These are phyloP conservation scores for Ramichloridium luteum DNA, from an alignment of 2,329 filamentous ascomycete genomes.

Conservation along the genomic window DNA sequence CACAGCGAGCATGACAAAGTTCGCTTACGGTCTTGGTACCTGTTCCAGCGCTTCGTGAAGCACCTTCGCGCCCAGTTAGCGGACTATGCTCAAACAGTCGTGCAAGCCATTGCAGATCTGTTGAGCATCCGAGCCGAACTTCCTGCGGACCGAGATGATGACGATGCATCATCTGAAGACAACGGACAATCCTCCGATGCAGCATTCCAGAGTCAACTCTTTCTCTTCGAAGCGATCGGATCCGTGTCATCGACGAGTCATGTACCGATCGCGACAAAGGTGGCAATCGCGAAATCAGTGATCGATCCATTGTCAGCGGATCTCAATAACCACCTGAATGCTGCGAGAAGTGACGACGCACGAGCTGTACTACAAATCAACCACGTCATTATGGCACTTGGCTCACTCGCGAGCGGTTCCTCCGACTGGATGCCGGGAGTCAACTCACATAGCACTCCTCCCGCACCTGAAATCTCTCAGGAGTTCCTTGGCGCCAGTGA, in stretches of 20 bases:
- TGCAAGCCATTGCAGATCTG: conserved; percentile 78
- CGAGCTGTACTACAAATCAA: conserved; percentile 81
- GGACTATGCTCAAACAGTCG: conserved; percentile 80
- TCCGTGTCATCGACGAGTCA: conserved; percentile 73
- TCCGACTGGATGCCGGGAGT: conserved; percentile 69
- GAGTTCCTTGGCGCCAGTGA: conserved; percentile 82
- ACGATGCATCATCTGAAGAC: conserved; percentile 92
- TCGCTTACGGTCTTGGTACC: conserved; percentile 86
- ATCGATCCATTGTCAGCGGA: conserved; percentile 85
- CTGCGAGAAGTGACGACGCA: conserved; percentile 69
- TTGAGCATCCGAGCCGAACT: conserved; percentile 84
- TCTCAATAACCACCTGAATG: conserved; percentile 64
- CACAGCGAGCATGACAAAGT: conserved; percentile 82
- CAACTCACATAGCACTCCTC: conserved; percentile 34
- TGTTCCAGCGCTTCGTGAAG: conserved; percentile 87
- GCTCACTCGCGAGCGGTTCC: conserved; percentile 82
- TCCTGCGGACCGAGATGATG: conserved; percentile 62
- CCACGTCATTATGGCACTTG: conserved; percentile 91
- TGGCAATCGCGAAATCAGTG: conserved; percentile 72
- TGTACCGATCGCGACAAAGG: conserved; percentile 73
- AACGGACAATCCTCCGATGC: conserved; percentile 83
- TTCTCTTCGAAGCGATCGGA: conserved; percentile 88
- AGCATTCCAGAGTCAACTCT: conserved; percentile 80
- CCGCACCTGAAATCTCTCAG: conserved; percentile 58
- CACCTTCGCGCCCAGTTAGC: conserved; percentile 73